A percentile compares a stretch with the other conserved stretches of the same genome.
These are phyloP conservation scores for Striga asiatica DNA, from an alignment of 257 asterid species.

Conservation along the genomic window DNA sequence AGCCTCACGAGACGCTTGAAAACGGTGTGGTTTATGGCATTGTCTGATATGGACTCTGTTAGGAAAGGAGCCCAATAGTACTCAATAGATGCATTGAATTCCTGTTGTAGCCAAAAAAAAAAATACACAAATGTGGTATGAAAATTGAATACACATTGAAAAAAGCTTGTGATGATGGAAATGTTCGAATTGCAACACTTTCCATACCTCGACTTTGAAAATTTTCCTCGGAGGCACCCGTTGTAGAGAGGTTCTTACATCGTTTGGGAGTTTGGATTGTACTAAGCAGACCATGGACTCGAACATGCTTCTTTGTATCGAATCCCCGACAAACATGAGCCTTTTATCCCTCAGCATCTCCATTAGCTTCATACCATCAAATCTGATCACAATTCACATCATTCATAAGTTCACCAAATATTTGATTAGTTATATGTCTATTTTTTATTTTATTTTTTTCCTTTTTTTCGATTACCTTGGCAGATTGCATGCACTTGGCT, in stretches of 20 bases:
- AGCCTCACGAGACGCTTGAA: conserved; percentile 57
- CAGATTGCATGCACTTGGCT: conserved; percentile 60
- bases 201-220: conserved; percentile 63
- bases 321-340: conserved; percentile 82
- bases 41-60: conserved; percentile 79
- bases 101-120: too few relatives aligned
- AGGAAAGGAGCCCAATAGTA: conserved; percentile 96
- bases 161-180: too few relatives aligned
- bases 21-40: conserved; percentile 66
- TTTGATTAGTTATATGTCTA: too few relatives aligned
- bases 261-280: conserved; percentile 42
- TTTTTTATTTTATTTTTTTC: too few relatives aligned
- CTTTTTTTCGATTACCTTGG: conserved; percentile 51
- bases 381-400: conserved; percentile 27
- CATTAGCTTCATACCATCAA: conserved; percentile 60
- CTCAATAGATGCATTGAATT: conserved; percentile 69
- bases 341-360: conserved; percentile 78
- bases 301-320: conserved; percentile 87
- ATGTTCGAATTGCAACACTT: too few relatives aligned
- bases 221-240: conserved; percentile 70
- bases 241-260: conserved; percentile 37
- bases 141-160: too few relatives aligned
- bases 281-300: conserved; percentile 88
- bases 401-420: not conserved
- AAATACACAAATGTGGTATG: too few relatives aligned